phyloP scores from a whole-genome alignment of 208 protist genomes.

The Wallacemonas sp. region DNA sequence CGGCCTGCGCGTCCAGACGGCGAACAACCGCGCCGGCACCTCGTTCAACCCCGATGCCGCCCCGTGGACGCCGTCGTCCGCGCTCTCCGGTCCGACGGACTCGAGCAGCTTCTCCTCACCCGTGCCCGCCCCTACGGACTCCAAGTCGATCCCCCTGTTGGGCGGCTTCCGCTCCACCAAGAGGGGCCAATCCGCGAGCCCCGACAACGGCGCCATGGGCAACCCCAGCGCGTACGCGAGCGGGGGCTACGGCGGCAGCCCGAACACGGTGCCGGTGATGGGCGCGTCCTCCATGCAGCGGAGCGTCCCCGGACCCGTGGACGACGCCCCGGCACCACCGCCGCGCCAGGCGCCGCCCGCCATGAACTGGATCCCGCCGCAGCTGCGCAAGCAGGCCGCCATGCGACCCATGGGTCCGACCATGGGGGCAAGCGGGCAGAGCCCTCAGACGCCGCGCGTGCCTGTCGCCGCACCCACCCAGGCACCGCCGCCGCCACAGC shows the following conservation, averaged over 20 bases:
- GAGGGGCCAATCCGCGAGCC: not conserved
- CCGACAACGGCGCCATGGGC: not conserved
- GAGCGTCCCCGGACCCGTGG: not conserved
- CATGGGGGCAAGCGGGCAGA: not conserved
- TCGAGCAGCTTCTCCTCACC: conserved; percentile 7
- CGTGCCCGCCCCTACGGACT: not conserved
- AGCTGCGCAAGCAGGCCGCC: conserved; percentile 1
- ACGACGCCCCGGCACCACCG: not conserved
- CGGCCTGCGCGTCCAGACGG: conserved; percentile 14
- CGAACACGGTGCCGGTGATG: no score
- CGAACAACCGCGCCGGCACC: conserved; percentile 16
- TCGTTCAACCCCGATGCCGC: conserved; percentile 26
- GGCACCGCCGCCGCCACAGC: not conserved
- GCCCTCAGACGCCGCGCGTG: not conserved
- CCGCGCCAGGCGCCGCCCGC: not conserved
- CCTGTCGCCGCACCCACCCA: not conserved
- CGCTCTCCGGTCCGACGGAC: not conserved
- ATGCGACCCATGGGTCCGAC: not conserved
- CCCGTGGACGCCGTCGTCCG: conserved; percentile 19
- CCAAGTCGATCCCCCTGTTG: conserved; percentile 7
- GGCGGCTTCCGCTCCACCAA: conserved; percentile 7
- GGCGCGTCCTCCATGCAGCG: not conserved
- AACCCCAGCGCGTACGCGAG: not conserved
- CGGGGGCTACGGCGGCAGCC: no score
- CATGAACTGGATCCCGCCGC: conserved; percentile 4